Percentiles rank a stretch among this genome's conserved stretches.
phyloP scores from a whole-genome alignment of 768 basidiomycete genomes.

The Leccinum uliginosum region DNA sequence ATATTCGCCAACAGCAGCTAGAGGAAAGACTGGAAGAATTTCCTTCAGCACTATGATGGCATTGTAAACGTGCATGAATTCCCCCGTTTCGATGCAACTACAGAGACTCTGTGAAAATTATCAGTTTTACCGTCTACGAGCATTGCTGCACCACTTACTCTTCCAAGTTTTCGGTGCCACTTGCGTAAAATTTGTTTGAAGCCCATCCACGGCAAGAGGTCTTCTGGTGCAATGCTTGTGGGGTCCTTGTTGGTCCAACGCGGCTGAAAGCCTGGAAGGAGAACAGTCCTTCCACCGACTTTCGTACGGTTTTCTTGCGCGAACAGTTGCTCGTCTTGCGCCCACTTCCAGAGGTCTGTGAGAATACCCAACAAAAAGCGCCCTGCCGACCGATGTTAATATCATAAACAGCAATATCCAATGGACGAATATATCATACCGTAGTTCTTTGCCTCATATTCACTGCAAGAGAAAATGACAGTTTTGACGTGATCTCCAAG shows the following conservation, averaged over 20 bases:
- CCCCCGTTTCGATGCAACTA: constrained; percentile 78
- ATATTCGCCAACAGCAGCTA: constrained; percentile 52
- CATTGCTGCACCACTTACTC: constrained; percentile 43
- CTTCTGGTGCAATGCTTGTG: constrained; percentile 38
- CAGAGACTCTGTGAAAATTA: constrained; percentile 55
- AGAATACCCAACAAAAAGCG: constrained; percentile 83
- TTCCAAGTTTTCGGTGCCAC: constrained; percentile 75
- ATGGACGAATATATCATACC: constrained; percentile 42
- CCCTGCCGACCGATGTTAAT: constrained; percentile 40
- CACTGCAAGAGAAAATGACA: constrained; percentile 89
- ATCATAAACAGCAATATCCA: not conserved
- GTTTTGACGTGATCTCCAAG: constrained; percentile 81
- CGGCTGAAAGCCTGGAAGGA: constrained; percentile 68
- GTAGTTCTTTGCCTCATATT: constrained; percentile 93
- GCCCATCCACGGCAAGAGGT: constrained; percentile 62
- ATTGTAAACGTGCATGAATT: constrained; percentile 98
- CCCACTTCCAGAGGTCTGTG: constrained; percentile 76
- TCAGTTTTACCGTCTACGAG: not conserved
- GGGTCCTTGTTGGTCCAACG: constrained; percentile 43
- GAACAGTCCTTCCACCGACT: constrained; percentile 52
- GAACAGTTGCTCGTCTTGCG: constrained; percentile 67
- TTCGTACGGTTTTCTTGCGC: constrained; percentile 67
- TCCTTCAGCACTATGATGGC: constrained; percentile 92
- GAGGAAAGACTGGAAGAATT: constrained; percentile 83
- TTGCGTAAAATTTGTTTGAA: constrained; percentile 74